phyloP scores from a whole-genome alignment of 164 flowering plant genomes.

The Malania oleifera region DNA sequence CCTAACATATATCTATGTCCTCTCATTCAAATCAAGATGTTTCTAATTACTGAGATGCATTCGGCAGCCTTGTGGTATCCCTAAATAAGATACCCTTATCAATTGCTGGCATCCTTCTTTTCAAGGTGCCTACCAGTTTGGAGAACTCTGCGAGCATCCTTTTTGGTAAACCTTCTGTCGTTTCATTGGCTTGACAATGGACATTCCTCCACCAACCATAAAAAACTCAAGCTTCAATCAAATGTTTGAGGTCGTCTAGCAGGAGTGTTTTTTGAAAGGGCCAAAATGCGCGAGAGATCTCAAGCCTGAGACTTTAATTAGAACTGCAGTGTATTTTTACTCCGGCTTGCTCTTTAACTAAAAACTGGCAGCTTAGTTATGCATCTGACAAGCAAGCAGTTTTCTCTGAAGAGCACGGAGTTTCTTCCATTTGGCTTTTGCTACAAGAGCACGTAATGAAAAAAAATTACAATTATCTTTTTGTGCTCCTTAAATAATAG shows the following conservation, averaged over 20 bases:
- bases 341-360: too few relatives aligned
- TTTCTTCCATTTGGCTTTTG: too few relatives aligned
- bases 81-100: conserved; percentile 95
- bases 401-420: too few relatives aligned
- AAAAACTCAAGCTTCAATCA: neutral
- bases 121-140: conserved; percentile 92
- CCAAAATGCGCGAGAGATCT: conserved; percentile 63
- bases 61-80: conserved; percentile 90
- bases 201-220: neutral
- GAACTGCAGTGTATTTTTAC: too few relatives aligned
- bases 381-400: too few relatives aligned
- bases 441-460: too few relatives aligned
- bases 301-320: conserved; percentile 28
- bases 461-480: too few relatives aligned
- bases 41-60: conserved; percentile 12
- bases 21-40: too few relatives aligned
- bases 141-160: conserved; percentile 86
- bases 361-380: too few relatives aligned
- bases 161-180: conserved; percentile 53
- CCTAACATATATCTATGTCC: too few relatives aligned
- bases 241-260: conserved; percentile 69
- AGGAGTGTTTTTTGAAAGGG: conserved; percentile 84
- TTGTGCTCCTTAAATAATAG: too few relatives aligned
- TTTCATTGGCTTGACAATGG: neutral
- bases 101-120: conserved; percentile 77